Base-by-base conservation (phyloP, 202 grass and related monocot genomes). In the Miscanthus sacchariflorus region DNA sequence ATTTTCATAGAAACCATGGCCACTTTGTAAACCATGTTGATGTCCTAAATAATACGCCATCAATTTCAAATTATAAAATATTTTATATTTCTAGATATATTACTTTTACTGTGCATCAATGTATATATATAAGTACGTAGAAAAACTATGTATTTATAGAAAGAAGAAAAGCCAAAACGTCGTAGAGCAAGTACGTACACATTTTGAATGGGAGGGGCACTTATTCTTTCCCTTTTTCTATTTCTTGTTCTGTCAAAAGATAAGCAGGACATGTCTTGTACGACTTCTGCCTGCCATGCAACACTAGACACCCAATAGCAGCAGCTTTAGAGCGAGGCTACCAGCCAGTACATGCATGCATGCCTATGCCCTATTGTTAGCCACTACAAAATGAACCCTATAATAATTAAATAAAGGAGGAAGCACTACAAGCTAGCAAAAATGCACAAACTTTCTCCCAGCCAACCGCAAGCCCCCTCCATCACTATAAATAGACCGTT, bases 401-500 rank as follows among this genome's bases (percentile, higher is more conserved):
- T 6, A 59, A 23, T 40, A 44, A 38, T 50, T 52, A 52, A 70
- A 38, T 23, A 64, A 65, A 25, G 50, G n/a, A 49, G 10, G 70
- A 9, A 79, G 36, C 74, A 86, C 75, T 71, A 58, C 17, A 58
- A 59, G 2, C 36, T 58, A 58, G 52, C 52, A 58, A 86, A 86
- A 71, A 86, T 61, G 76, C 50, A 39, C 68, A 50, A 0, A 80
- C 77, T 87, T 82, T 87, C 13, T 25, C 24, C 21, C 30, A 82
- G 42, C 85, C 70, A 87, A 87, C 85, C 70, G 43, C 21, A 76
- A 2, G 15, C 15, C 59, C 4, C 49, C 14, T 52, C 43, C 44
- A 17, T 30, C 58, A 13, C 70, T 82, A 87, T 87, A 87, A 87
- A 87, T 81, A 76, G 19, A n/a, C 12, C 56, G 3, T 10, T 80